Evolutionary conservation across 106 monocot genomes (phyloP).

Genomic region (Acorus calamus): DNA sequence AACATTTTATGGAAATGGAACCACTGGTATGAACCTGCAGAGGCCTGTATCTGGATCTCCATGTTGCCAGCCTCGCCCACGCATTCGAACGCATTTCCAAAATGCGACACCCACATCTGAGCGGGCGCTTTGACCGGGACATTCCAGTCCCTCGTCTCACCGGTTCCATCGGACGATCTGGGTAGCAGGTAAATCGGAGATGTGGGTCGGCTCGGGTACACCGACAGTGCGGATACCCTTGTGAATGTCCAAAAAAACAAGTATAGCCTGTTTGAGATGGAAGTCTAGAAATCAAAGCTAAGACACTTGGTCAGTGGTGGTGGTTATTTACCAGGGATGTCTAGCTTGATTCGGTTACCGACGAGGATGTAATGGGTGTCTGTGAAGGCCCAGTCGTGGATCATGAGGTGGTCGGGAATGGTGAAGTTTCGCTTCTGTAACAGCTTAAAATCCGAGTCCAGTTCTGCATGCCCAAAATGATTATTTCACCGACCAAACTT

Average conservation of each 20-base stretch:
- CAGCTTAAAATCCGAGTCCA: conserved; percentile 23
- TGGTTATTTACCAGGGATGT: conserved; percentile 15
- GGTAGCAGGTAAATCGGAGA: conserved; percentile 75
- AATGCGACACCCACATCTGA: conserved; percentile 59
- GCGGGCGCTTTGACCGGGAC: conserved; percentile 48
- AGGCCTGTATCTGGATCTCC: conserved; percentile 37
- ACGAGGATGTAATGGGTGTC: conserved; percentile 24
- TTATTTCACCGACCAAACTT: neutral
- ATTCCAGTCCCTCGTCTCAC: conserved; percentile 37
- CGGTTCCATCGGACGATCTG: conserved; percentile 19
- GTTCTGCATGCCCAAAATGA: conserved; percentile 9
- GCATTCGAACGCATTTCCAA: conserved; percentile 66
- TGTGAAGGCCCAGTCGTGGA: conserved; percentile 41
- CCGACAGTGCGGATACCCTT: conserved; percentile 58
- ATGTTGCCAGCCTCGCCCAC: conserved; percentile 14
- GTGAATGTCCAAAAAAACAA: too few relatives aligned
- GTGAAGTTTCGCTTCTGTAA: conserved; percentile 16
- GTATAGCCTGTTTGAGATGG: too few relatives aligned
- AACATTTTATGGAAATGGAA: conserved; percentile 74
- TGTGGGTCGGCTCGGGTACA: conserved; percentile 40
- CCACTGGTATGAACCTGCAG: conserved; percentile 80
- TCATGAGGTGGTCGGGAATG: conserved; percentile 27
- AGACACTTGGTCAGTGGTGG: too few relatives aligned
- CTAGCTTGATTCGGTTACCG: conserved; percentile 30
- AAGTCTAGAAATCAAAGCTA: too few relatives aligned